Evolutionary conservation across 352 stramenopile species (phyloP).

Genomic region (Aphanomyces cochlioides): DNA sequence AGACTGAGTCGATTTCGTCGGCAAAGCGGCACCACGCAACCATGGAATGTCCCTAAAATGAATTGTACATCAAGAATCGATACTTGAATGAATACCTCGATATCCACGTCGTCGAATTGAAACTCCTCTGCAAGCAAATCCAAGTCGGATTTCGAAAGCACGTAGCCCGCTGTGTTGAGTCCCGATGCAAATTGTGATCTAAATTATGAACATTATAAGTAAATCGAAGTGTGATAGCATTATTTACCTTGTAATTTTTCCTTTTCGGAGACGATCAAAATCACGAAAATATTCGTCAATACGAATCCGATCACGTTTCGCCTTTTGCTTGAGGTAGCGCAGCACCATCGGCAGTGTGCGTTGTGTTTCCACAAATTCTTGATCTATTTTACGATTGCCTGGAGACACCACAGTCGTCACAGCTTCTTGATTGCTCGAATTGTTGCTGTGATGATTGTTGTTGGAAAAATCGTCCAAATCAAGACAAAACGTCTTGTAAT

Average conservation of each 20-base stretch:
- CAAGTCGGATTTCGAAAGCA: slow-evolving; percentile 59
- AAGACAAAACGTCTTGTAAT: slow-evolving; percentile 82
- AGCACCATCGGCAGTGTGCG: slow-evolving; percentile 67
- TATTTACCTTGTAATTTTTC: slow-evolving; percentile 52
- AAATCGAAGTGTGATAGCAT: not conserved
- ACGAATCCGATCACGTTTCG: slow-evolving; percentile 76
- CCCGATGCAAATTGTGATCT: slow-evolving; percentile 58
- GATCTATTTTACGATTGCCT: slow-evolving; percentile 2
- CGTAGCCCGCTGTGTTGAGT: slow-evolving; percentile 50
- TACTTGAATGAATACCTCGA: slow-evolving; percentile 21
- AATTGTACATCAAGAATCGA: too few species aligned
- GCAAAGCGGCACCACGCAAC: slow-evolving; percentile 76
- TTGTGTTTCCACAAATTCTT: slow-evolving; percentile 22
- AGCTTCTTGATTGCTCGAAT: slow-evolving; percentile 26
- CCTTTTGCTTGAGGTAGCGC: slow-evolving; percentile 72
- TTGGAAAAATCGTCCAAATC: slow-evolving; percentile 46
- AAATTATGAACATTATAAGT: not conserved
- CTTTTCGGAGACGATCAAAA: slow-evolving; percentile 77
- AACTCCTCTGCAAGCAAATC: slow-evolving; percentile 54
- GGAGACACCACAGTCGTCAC: slow-evolving; percentile 35
- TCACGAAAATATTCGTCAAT: slow-evolving; percentile 82
- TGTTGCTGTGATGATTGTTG: slow-evolving; percentile 35
- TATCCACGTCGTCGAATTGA: slow-evolving; percentile 47
- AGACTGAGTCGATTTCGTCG: slow-evolving; percentile 75
- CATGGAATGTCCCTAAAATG: slow-evolving; percentile 39